A percentile compares a stretch with the other conserved stretches of the same genome.
These are phyloP conservation scores for Lobosporangium transversale DNA, from an alignment of 192 early-diverging fungal species.

Conservation along the genomic window DNA sequence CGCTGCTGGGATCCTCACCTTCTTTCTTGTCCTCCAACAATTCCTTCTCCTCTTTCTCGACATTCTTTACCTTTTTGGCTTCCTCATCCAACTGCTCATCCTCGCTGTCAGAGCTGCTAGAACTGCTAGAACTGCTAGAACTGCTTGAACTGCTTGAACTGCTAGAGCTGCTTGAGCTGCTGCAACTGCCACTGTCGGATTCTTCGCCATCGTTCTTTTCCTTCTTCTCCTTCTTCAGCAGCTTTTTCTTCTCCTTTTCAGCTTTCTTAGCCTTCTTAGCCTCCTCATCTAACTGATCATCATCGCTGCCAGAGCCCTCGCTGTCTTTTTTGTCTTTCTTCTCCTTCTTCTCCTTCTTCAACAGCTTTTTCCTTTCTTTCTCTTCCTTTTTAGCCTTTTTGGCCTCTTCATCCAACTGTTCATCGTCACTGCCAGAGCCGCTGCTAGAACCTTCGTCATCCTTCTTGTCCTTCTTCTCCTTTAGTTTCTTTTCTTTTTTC, in stretches of 20 bases:
- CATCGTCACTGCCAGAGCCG: slow-evolving; percentile 3
- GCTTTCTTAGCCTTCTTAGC: too few species aligned
- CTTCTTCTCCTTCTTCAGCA: too few species aligned
- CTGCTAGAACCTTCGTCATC: too few species aligned
- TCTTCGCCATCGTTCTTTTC: slow-evolving; percentile 2
- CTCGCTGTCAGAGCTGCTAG: slow-evolving; percentile 1
- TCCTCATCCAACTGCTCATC: background rate
- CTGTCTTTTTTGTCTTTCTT: slow-evolving; percentile 6
- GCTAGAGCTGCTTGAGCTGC: too few species aligned
- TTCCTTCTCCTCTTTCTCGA: slow-evolving; percentile 12
- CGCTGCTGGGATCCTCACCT: background rate
- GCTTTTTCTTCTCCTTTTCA: too few species aligned
- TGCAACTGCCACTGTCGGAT: too few species aligned
- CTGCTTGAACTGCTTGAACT: too few species aligned
- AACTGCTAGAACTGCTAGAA: too few species aligned
- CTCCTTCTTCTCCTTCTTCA: too few species aligned
- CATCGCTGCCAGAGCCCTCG: background rate
- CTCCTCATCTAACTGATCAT: background rate
- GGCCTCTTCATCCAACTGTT: background rate
- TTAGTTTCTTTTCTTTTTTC: too few species aligned
- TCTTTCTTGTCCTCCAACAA: slow-evolving; percentile 8
- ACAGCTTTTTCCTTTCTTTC: slow-evolving; percentile 11
- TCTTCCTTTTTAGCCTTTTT: slow-evolving; percentile 11
- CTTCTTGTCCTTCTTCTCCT: slow-evolving; percentile 11
- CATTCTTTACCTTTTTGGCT: slow-evolving; percentile 4